Base-by-base conservation (phyloP, 176 grass and related monocot species). In the Oryza glumipatula region DNA sequence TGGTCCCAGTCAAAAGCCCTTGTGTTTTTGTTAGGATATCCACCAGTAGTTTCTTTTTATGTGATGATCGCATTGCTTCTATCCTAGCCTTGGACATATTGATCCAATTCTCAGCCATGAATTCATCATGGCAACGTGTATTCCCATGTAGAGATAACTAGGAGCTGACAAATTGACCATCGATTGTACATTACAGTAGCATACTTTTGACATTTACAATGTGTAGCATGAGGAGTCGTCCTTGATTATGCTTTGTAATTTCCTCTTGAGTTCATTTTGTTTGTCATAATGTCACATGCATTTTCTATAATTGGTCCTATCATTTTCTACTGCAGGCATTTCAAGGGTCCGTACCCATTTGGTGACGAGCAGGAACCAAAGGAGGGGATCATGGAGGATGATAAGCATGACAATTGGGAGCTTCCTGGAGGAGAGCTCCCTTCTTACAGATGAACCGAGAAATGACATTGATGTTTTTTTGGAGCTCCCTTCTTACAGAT, bases 341-440 rank as follows among this genome's bases (percentile, higher is more conserved):
- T 89, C 88, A 89, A 76, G 32, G 88, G 77, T 56, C 88, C 83
- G 71, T 80, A 76, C 51, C 72, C 77, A 58, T 82, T 73, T 28
- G 67, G 51, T 5, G 89, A 73, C 9, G 48, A 85, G 15, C 52
- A 85, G 26, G 73, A 13, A 3, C 1, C 33, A 0, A 77, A 76
- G 38, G 73, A 81, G 35, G 9, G 33, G 17, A n/a, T 3, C 0
- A 19, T 16, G 0, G 67, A 88, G 0, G 64, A 87, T 16, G 82
- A 91, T 23, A 14, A 67, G 48, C 33, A 61, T 7, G 86, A 91
- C 86, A 91, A 91, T 15, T 88, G 90, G 90, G 86, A 85, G 30
- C 73, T 91, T 47, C 82, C 86, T 63, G 82, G 68, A 15, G 86
- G 90, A 51, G 38, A 85, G 61, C 65, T 91, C 73, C 90, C 86